Conservation (phyloP, 192 early-diverging fungal genomes). For the Backusella westeae region DNA sequence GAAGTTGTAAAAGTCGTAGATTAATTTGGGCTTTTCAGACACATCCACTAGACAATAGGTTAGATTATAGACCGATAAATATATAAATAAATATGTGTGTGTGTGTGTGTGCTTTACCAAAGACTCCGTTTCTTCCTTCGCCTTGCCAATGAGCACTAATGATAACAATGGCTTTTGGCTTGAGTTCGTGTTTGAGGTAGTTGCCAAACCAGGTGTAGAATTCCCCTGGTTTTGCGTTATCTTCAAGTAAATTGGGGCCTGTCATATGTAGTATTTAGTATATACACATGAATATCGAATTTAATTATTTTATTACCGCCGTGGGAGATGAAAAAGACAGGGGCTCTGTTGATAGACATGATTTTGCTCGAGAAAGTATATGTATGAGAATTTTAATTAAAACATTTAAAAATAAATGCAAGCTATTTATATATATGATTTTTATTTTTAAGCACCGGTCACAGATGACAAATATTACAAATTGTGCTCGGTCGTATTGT, state of each 20-base stretch:
- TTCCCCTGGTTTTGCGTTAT: constrained; percentile 26
- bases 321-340: constrained; percentile 32
- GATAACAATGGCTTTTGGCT: constrained; percentile 60
- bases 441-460: not conserved
- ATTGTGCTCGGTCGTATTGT: not conserved
- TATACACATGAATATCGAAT: too few relatives aligned
- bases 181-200: constrained; percentile 37
- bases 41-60: constrained; percentile 32
- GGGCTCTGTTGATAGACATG: not conserved
- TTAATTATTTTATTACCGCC: constrained; percentile 7
- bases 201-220: constrained; percentile 44
- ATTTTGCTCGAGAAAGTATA: not conserved
- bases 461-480: constrained; percentile 3
- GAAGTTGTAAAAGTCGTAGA: constrained; percentile 72
- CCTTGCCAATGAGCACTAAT: constrained; percentile 72
- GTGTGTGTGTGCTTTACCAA: constrained; percentile 28
- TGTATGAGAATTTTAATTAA: not conserved
- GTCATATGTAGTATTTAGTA: not conserved
- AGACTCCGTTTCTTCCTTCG: constrained; percentile 31
- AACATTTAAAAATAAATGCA: constrained; percentile 5
- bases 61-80: not conserved
- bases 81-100: too few relatives aligned
- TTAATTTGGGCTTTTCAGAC: constrained; percentile 47
- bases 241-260: constrained; percentile 37
- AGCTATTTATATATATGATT: not conserved